Evolutionary conservation across 257 asterid genomes (phyloP).

Genomic region (Paulownia fortunei): DNA sequence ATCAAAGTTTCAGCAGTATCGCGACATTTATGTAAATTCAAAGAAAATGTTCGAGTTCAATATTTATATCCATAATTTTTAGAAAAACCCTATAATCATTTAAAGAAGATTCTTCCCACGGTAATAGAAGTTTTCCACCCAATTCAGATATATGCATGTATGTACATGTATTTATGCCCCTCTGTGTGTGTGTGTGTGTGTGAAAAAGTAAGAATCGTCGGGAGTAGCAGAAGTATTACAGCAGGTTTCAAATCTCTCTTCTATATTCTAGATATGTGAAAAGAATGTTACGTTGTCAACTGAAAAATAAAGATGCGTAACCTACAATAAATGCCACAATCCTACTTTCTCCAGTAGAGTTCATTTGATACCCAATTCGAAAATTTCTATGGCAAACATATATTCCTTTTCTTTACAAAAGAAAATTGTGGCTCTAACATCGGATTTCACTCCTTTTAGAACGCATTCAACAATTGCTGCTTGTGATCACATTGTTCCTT

Average conservation of each 20-base stretch:
- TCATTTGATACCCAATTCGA: constrained; percentile 30
- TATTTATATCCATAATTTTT: background rate
- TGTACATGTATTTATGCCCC: background rate
- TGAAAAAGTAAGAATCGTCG: background rate
- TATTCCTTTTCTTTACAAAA: constrained; percentile 30
- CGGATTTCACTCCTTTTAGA: background rate
- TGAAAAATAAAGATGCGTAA: constrained; percentile 4
- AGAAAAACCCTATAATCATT: constrained; percentile 3
- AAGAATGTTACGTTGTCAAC: constrained; percentile 25
- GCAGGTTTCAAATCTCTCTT: background rate
- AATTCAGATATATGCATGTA: background rate
- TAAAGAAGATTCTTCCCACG: constrained; percentile 17
- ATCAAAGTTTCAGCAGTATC: constrained; percentile 1
- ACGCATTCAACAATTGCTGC: constrained; percentile 29
- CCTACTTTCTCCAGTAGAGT: constrained; percentile 13
- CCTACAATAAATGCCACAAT: constrained; percentile 8
- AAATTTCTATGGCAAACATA: constrained; percentile 20
- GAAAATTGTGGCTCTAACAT: constrained; percentile 15
- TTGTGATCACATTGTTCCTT: constrained; percentile 37
- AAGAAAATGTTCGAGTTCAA: background rate
- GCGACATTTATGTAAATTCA: background rate
- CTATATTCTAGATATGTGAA: constrained; percentile 22
- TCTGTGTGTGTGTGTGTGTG: background rate
- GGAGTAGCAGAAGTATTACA: constrained; percentile 7
- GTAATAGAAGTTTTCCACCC: background rate